Percentiles rank a stretch among this genome's conserved stretches.
phyloP scores from a whole-genome alignment of 495 filamentous ascomycete species.

The Aspergillus hancockii region DNA sequence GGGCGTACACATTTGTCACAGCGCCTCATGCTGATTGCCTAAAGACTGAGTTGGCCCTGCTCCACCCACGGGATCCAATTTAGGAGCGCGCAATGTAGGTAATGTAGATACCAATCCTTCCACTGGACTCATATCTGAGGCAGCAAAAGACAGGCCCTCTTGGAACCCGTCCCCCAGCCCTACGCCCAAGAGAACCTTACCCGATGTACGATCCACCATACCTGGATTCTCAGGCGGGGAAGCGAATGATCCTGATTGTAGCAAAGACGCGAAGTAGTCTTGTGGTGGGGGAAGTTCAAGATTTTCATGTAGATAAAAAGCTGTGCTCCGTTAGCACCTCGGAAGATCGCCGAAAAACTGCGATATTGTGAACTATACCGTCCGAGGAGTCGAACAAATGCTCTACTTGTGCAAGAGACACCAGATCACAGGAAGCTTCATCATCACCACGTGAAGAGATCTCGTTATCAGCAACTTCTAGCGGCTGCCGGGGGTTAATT shows the following conservation, averaged over 20 bases:
- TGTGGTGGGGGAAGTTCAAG: not conserved
- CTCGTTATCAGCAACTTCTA: not conserved
- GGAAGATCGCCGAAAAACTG: not conserved
- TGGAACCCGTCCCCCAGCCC: not conserved
- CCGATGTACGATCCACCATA: not conserved
- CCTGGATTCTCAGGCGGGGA: not conserved
- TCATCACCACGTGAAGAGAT: not conserved
- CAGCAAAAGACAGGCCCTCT: not conserved
- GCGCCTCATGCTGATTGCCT: constrained; percentile 1
- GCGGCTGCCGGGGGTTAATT: not conserved
- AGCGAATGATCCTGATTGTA: not conserved
- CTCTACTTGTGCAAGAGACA: not conserved
- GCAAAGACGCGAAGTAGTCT: not conserved
- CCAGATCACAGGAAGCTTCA: not conserved
- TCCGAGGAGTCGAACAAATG: not conserved
- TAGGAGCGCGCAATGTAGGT: not conserved
- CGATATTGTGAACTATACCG: not conserved
- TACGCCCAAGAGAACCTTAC: not conserved
- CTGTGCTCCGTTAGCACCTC: not conserved
- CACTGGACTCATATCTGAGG: not conserved
- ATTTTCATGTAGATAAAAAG: not conserved
- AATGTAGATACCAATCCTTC: constrained; percentile 1
- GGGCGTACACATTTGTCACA: constrained; percentile 10
- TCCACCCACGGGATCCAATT: not conserved
- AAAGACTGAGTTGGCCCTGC: not conserved